Base-by-base conservation (phyloP, 495 filamentous ascomycete species). In the Lasiosphaeris hirsuta region DNA sequence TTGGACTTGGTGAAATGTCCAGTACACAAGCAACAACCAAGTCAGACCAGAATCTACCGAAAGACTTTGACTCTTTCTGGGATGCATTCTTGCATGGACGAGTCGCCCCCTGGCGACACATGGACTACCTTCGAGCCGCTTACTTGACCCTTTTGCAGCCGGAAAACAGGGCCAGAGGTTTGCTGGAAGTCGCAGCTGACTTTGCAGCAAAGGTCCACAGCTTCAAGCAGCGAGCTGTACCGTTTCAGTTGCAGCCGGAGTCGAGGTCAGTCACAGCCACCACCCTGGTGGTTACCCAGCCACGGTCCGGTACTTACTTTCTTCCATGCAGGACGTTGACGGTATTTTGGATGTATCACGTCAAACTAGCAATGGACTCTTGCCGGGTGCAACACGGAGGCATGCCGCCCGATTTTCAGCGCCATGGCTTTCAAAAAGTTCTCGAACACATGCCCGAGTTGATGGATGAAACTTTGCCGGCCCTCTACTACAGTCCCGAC, bases 331-430 rank as follows among this genome's bases (percentile, higher is more conserved):
- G 64, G 17, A 66, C 64, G 3, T 11, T 57, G 1, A 62, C 61
- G 0, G 64, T 67, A 10, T 64, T 67, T 37, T 67, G 64, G 64
- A 52, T 67, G 3, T 64, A 67, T 18, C 64, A 67, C 13, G 40
- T 67, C 47, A 56, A 54, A 7, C 44, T 64, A 13, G 61, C 58
- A 6, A 40, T 61, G 3, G 14, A 36, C 3, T 18, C 41, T 2
- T 46, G 34, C 9, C 18, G 39, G 8, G 1, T 1, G 4, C 11
- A 10, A 8, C 7, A 6, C 7, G 4, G 3, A 39, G 18, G 18
- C 18, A 10, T 19, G 7, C 14, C 23, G 6, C 15, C 4, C 13
- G 38, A 18, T 1, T 18, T n/a, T n/a, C 10, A 39, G 4, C 30
- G 23, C 17, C 10, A 43, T 13, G 14, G 52, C 7, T 50, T 57